Evolutionary conservation across 2,329 filamentous ascomycete genomes (phyloP), one percentile per base, ranked within the genome.

Genomic region (Sclerotinia trifoliorum): DNA sequence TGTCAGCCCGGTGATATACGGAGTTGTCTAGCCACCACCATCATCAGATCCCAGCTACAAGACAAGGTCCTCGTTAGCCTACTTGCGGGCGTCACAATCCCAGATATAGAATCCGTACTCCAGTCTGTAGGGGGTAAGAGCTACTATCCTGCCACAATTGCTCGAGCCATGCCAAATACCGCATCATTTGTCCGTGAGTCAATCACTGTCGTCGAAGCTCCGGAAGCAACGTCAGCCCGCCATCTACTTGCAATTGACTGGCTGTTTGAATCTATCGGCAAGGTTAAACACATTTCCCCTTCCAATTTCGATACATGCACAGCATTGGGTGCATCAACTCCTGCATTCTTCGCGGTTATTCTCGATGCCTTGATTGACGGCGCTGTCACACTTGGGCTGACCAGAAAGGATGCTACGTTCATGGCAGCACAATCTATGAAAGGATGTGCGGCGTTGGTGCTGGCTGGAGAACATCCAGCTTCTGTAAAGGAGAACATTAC

Each of bases 1-100:
- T 68, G 93, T 83, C 0, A 92, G 90, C 1, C 87, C 90, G 75
- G 91, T 93, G 39, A 94, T 83, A 80, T 94, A 86, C 0, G 90
- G 90, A 5, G 90, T 84, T 0, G 81, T 82, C 0, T 79, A 44
- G 63, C 42, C 11, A 66, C 74, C 39, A 83, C 80, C 0, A 81
- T 81, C 8, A 81, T 77, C 24, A 39, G 61, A 55, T 54, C 61
- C n/a, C 61, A 64, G 48, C 49, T 64, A 44, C 48, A 64, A 19
- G 61, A 42, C 35, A 64, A 64, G 42, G 48, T 55, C 48, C 61
- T 64, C 32, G 49, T 64, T 26, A 64, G 61, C 13, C 32, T 64
- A 21, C 61, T 64, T 64, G 61, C 61, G 17, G 61, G 61, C 29
- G 61, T 64, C 5, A 64, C 61, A 21, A 64, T 64, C 17, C 61